Conservation (phyloP, 2,329 filamentous ascomycete genomes). For the Colletotrichum magnum region DNA sequence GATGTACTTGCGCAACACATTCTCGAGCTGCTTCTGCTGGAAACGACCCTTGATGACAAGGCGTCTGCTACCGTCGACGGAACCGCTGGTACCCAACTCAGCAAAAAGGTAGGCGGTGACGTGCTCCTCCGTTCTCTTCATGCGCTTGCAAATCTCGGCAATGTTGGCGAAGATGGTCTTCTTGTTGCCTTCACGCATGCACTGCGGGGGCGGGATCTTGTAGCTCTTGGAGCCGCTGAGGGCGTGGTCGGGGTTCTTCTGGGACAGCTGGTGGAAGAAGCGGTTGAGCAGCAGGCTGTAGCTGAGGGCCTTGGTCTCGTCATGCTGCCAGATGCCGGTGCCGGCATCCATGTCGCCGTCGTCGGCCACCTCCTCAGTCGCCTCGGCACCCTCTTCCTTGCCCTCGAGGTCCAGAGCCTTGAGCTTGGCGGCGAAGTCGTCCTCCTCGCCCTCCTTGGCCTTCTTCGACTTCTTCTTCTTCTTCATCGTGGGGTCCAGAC, state of each 20-base stretch:
- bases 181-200: conserved; percentile 99
- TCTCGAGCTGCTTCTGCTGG: conserved; percentile 99
- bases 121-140: conserved; percentile 99
- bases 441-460: conserved; percentile 73
- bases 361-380: conserved; percentile 65
- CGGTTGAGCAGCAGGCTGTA: conserved; percentile 90
- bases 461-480: conserved; percentile 81
- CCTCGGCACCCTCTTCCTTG: conserved; percentile 77
- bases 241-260: conserved; percentile 96
- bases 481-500: conserved; percentile 74
- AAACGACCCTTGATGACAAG: conserved; percentile 99
- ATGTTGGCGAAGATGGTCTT: conserved; percentile 99
- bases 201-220: conserved; percentile 99
- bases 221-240: conserved; percentile 92
- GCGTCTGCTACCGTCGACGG: conserved; percentile 91
- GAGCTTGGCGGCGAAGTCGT: conserved; percentile 72
- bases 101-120: conserved; percentile 88
- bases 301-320: conserved; percentile 81
- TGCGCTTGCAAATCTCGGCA: conserved; percentile 97
- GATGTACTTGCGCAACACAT: conserved; percentile 95
- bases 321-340: conserved; percentile 91
- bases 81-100: conserved; percentile 97
- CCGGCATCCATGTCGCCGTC: conserved; percentile 88
- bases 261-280: conserved; percentile 95
- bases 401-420: conserved; percentile 73